Evolutionary conservation across 2,329 filamentous ascomycete species (phyloP).

Genomic region (Fusarium vanettenii): DNA sequence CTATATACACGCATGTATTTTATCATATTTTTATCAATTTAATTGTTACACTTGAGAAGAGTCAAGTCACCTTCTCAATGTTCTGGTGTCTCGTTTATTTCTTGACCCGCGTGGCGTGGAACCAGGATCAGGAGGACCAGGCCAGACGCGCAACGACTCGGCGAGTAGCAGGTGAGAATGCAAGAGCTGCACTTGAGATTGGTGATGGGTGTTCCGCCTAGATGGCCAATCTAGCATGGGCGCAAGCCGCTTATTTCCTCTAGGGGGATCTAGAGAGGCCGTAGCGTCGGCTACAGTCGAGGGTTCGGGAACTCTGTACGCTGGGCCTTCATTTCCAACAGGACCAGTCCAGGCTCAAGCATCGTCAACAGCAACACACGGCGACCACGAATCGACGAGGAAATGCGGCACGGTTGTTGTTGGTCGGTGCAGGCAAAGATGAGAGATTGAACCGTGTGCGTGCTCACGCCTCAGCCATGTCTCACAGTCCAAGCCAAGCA

Average conservation of each 20-base stretch:
- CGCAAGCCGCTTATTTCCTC: constrained; percentile 38
- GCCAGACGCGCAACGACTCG: constrained; percentile 31
- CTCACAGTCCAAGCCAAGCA: constrained; percentile 32
- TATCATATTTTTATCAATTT: background rate
- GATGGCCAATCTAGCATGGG: constrained; percentile 31
- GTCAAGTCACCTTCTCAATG: background rate
- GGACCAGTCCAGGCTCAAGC: constrained; percentile 33
- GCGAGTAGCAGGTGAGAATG: constrained; percentile 41
- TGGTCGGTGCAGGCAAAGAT: constrained; percentile 20
- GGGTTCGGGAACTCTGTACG: constrained; percentile 20
- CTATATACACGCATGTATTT: background rate
- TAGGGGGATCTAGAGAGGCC: constrained; percentile 16
- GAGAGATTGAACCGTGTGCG: constrained; percentile 22
- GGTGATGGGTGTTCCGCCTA: constrained; percentile 41
- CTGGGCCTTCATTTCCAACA: constrained; percentile 40
- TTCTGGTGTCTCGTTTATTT: background rate
- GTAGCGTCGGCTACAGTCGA: constrained; percentile 27
- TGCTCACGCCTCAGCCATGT: constrained; percentile 36
- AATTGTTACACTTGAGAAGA: background rate
- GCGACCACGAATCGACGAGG: constrained; percentile 10
- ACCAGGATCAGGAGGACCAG: constrained; percentile 31
- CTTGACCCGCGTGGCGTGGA: background rate
- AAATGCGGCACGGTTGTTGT: constrained; percentile 4
- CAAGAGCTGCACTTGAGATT: constrained; percentile 43
- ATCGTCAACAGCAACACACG: constrained; percentile 6